These are phyloP conservation scores for Euphrasia confusa DNA, from an alignment of 257 asterid species.

Conservation along the genomic window DNA sequence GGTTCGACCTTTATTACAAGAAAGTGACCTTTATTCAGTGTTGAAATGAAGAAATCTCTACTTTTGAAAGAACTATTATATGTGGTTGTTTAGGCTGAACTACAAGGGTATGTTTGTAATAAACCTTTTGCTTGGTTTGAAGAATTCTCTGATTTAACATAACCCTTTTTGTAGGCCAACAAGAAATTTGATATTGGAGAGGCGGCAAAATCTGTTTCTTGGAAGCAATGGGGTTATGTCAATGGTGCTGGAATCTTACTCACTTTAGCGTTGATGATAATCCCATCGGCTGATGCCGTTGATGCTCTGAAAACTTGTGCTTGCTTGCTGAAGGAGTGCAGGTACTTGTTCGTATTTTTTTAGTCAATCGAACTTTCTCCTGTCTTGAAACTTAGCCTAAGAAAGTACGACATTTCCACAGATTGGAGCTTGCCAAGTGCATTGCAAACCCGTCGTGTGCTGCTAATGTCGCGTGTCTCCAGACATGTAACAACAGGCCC, in stretches of 20 bases:
- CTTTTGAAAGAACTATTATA: not conserved
- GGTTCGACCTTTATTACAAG: not conserved
- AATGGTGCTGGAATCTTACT: conserved; percentile 48
- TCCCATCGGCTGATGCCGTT: conserved; percentile 78
- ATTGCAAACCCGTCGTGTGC: conserved; percentile 91
- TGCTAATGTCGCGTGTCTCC: conserved; percentile 90
- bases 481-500: conserved; percentile 90
- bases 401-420: conserved; percentile 26
- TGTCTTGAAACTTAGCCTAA: not conserved
- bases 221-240: conserved; percentile 58
- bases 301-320: conserved; percentile 87
- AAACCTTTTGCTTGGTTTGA: too few relatives aligned
- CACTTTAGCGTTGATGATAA: conserved; percentile 47
- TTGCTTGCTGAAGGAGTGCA: conserved; percentile 92
- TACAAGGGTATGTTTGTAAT: not conserved
- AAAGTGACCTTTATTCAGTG: too few relatives aligned
- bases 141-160: not conserved
- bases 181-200: conserved; percentile 32
- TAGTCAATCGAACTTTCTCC: not conserved
- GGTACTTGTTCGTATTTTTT: conserved; percentile 34
- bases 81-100: not conserved
- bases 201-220: conserved; percentile 30
- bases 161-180: conserved; percentile 37
- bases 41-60: too few relatives aligned
- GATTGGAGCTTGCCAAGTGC: conserved; percentile 91